These are phyloP conservation scores for Tulasnella sp. DNA, from an alignment of 768 basidiomycete species.

Conservation along the genomic window DNA sequence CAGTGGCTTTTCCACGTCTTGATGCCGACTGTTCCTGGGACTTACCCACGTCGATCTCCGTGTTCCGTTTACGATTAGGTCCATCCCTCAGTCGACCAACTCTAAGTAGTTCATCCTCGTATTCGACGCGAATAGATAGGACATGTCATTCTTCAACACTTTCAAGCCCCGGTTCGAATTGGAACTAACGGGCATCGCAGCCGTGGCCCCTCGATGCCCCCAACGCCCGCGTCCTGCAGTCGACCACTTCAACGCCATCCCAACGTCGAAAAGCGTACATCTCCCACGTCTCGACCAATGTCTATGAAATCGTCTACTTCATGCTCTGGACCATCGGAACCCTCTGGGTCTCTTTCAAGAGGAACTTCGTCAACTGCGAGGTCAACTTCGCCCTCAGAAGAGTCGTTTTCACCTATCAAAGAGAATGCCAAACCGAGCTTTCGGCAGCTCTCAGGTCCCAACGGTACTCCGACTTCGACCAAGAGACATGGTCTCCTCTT, in stretches of 20 bases:
- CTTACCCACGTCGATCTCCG: not conserved
- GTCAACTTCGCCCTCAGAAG: not conserved
- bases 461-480: not conserved
- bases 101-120: not conserved
- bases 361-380: not conserved
- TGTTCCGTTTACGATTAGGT: not conserved
- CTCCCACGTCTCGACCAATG: not conserved
- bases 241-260: not conserved
- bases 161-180: not conserved
- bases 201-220: not conserved
- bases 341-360: not conserved
- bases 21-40: not conserved
- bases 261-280: not conserved
- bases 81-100: not conserved
- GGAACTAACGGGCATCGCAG: not conserved
- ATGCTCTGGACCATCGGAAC: not conserved
- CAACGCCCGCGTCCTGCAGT: not conserved
- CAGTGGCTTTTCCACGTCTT: not conserved
- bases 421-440: not conserved
- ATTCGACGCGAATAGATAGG: not conserved
- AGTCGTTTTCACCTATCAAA: not conserved
- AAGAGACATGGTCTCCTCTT: not conserved
- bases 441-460: not conserved
- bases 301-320: not conserved
- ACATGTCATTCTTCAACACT: not conserved